Evolutionary conservation across 495 filamentous ascomycete species (phyloP).

Genomic region (Aspergillus bridgeri): DNA sequence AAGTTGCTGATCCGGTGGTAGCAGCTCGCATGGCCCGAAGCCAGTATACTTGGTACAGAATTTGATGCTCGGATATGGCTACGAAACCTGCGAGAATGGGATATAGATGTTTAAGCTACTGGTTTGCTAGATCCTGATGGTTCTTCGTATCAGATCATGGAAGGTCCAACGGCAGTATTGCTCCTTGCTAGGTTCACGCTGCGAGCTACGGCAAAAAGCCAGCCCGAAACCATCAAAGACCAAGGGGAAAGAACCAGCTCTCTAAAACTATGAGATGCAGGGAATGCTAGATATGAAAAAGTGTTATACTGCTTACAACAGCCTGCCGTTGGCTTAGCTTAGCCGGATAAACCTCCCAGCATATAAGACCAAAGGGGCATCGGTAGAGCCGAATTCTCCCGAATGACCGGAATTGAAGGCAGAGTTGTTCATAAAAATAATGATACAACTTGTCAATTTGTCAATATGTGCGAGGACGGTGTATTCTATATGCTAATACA

Average conservation of each 20-base stretch:
- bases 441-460: constrained; percentile 47
- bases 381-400: no score
- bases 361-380: no score
- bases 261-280: not conserved
- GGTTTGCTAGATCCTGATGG: not conserved
- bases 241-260: not conserved
- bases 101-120: not conserved
- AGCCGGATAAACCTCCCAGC: not conserved
- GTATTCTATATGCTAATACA: constrained; percentile 47
- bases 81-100: not conserved
- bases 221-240: not conserved
- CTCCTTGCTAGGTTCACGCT: not conserved
- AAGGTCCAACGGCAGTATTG: not conserved
- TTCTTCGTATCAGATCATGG: not conserved
- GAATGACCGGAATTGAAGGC: not conserved
- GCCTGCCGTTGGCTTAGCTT: not conserved
- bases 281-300: not conserved
- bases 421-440: constrained; percentile 15
- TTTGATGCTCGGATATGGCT: not conserved
- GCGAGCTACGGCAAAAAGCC: not conserved
- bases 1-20: not conserved
- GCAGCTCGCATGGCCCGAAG: no score
- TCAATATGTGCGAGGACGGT: constrained; percentile 34
- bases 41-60: not conserved
- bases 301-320: not conserved